Base-by-base conservation (phyloP, 1,284 basidiomycete species). In the Sporisorium iseilematis-ciliati region DNA sequence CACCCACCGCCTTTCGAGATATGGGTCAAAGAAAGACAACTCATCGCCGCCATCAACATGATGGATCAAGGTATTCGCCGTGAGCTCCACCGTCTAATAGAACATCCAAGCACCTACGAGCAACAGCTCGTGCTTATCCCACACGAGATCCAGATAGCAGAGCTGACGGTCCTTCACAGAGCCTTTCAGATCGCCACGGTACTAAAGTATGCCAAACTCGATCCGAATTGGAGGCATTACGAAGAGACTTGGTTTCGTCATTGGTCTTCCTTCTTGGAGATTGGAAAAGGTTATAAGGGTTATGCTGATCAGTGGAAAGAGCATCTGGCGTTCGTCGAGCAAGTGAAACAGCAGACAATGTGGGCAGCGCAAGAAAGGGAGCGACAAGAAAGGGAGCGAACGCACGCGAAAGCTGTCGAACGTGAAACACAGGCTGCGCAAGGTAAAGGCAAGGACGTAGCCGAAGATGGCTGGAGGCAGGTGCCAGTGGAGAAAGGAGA, bases 11-110 rank as follows among this genome's bases (percentile, higher is more conserved):
- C 70, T 0, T 73, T 63, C 45, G 29, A 56, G 16, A 60, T 38
- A 4, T 73, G 70, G 70, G 26, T 73, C 14, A 73, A 73, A 25
- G 70, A 73, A 26, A 65, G 60, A n/a, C 23, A 60, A 20, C 43
- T 73, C 14, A 60, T 73, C 26, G 56, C 60, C 1, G 52, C 65
- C 7, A 63, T 73, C 60, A 56, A 56, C 12, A 23, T 64, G 20
- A 49, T 41, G 7, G 12, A 12, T 1, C 21, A 40, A 1, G 10
- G 33, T 0, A 57, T 64, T 53, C 21, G 49, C 1, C 4, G 53
- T 8, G 61, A 65, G 8, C n/a, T 12, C 35, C 35, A 38, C 14
- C 35, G 35, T 5, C 35, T 38, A 14, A 16, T 23, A 2, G 3
- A 8, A 1, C 57, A 50, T 2, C 14, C 20, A 1, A 23, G 35